Percentiles rank a stretch among this genome's conserved stretches.
Evolutionary conservation across 495 filamentous ascomycete species (phyloP).

Genomic region (Chaetomium fimeti): DNA sequence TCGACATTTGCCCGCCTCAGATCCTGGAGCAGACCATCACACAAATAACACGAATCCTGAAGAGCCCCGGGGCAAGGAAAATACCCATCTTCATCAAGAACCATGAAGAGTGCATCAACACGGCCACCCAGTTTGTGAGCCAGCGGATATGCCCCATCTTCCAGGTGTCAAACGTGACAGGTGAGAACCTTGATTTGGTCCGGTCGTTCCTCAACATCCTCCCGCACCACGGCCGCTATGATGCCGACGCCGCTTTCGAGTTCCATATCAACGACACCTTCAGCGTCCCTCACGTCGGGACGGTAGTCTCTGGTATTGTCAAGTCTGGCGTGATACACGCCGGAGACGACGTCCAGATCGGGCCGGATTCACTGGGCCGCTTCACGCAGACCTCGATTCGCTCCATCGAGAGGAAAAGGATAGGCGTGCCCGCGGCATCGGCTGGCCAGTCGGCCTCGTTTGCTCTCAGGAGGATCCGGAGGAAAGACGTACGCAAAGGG

Average conservation of each 20-base stretch:
- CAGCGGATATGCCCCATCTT: slow-evolving; percentile 96
- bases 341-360: slow-evolving; percentile 84
- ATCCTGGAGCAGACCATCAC: slow-evolving; percentile 91
- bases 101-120: slow-evolving; percentile 87
- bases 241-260: slow-evolving; percentile 83
- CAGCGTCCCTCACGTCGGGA: slow-evolving; percentile 97
- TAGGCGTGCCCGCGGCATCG: slow-evolving; percentile 81
- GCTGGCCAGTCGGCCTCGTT: slow-evolving; percentile 93
- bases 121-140: slow-evolving; percentile 92
- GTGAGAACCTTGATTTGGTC: slow-evolving; percentile 73
- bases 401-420: slow-evolving; percentile 93
- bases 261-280: slow-evolving; percentile 98
- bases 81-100: slow-evolving; percentile 97
- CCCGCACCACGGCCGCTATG: slow-evolving; percentile 91
- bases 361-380: slow-evolving; percentile 87
- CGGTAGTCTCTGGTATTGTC: slow-evolving; percentile 91
- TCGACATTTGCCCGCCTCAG: slow-evolving; percentile 96
- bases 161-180: slow-evolving; percentile 97
- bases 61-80: slow-evolving; percentile 89
- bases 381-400: slow-evolving; percentile 88
- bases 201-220: slow-evolving; percentile 93
- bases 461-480: slow-evolving; percentile 76
- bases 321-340: slow-evolving; percentile 85
- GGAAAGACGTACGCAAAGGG: slow-evolving; percentile 95
- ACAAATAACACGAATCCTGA: slow-evolving; percentile 89